These are phyloP conservation scores for Cryptococcus deneoformans DNA, from an alignment of 1,284 basidiomycete genomes.

Conservation along the genomic window DNA sequence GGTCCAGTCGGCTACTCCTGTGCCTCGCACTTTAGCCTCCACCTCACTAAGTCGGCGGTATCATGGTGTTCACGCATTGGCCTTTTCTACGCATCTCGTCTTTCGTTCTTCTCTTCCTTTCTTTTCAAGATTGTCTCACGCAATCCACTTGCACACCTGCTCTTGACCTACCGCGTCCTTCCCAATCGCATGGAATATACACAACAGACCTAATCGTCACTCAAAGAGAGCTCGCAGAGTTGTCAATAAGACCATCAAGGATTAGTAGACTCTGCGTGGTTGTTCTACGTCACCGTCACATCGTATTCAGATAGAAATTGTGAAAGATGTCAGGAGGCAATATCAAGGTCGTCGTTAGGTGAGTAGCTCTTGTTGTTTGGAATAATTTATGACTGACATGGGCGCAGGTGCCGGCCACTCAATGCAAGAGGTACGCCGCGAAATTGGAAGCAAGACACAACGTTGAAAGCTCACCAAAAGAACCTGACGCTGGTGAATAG, in stretches of 20 bases:
- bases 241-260: too few species aligned
- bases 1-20: too few species aligned
- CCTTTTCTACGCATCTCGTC: neutral
- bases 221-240: too few species aligned
- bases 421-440: conserved; percentile 71
- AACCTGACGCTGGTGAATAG: conserved; percentile 50
- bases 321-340: conserved; percentile 57
- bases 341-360: conserved; percentile 85
- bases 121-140: neutral
- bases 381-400: conserved; percentile 4
- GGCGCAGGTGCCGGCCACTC: conserved; percentile 77
- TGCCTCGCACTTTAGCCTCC: neutral
- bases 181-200: neutral
- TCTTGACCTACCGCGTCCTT: too few species aligned
- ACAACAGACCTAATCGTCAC: neutral
- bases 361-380: conserved; percentile 2
- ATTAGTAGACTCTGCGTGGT: neutral
- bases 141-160: neutral
- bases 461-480: conserved; percentile 30
- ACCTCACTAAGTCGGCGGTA: neutral
- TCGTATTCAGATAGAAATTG: neutral
- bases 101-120: neutral
- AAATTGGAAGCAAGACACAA: too few species aligned
- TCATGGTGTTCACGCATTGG: neutral
- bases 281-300: neutral